These are phyloP conservation scores for Candida orba DNA, from an alignment of 805 yeast genomes.

Conservation along the genomic window DNA sequence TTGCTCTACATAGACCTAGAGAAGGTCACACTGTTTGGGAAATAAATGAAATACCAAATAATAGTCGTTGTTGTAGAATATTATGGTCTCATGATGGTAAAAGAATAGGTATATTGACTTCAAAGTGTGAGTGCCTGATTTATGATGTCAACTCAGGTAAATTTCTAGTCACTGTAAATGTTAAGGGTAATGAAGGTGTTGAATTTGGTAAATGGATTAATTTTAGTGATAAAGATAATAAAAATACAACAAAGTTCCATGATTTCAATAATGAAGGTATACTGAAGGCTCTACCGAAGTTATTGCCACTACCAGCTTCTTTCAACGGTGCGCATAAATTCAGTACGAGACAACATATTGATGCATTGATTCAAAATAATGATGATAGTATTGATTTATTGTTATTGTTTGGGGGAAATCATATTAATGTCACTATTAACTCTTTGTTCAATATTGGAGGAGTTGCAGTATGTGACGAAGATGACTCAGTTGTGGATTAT, in stretches of 20 bases:
- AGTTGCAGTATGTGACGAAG: slow-evolving; percentile 10
- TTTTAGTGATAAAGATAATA: not conserved
- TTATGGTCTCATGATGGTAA: slow-evolving; percentile 35
- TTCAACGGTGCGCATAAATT: slow-evolving; percentile 12
- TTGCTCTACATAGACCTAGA: slow-evolving; percentile 41
- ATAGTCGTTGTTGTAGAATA: slow-evolving; percentile 5
- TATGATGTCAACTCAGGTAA: slow-evolving; percentile 42
- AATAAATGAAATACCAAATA: not conserved
- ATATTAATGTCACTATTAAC: slow-evolving; percentile 26
- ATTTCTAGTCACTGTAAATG: slow-evolving; percentile 21
- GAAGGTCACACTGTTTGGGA: slow-evolving; percentile 34
- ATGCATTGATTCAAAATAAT: slow-evolving; percentile 20
- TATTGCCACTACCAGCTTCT: slow-evolving; percentile 24
- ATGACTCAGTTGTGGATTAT: slow-evolving; percentile 14
- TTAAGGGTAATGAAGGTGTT: slow-evolving; percentile 4
- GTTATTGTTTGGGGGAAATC: slow-evolving; percentile 17
- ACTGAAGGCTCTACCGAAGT: slow-evolving; percentile 29
- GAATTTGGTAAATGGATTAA: slow-evolving; percentile 14
- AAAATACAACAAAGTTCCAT: slow-evolving; percentile 8
- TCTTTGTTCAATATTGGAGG: slow-evolving; percentile 28
- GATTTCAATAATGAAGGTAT: slow-evolving; percentile 27
- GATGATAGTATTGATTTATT: slow-evolving; percentile 21
- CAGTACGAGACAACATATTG: slow-evolving; percentile 24
- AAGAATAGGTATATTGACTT: slow-evolving; percentile 38
- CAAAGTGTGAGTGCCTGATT: slow-evolving; percentile 35